Base-by-base conservation (phyloP, 441 rosid genomes). In the Capsella rubella region DNA sequence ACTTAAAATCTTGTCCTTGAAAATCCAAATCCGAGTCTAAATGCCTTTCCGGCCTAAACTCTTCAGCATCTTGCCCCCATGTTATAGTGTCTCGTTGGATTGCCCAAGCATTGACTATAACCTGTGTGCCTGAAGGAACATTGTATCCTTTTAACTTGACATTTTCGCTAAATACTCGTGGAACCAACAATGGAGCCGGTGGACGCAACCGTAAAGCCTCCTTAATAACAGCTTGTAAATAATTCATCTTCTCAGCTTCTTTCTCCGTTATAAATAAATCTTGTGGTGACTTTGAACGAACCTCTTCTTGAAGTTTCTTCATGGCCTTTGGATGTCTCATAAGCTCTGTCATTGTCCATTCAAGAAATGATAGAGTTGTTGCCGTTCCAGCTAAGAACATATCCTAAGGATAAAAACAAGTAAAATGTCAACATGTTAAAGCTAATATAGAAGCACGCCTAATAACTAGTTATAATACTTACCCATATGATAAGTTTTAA, bases 401-500 rank as follows among this genome's bases (percentile, higher is more conserved):
- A 40, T 68, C 64, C 73, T 68, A 10, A 29, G 21, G 14, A 2
- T 5, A 2, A 9, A 5, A 51, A 6, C 13, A 21, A 10, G n/a
- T 6, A 52, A 27, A 52, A 3, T 1, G 9, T 27, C 4, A 52
- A 12, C 16, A 18, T 18, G 21, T 18, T 18, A 18, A 18, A 18
- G 21, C 21, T 18, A 18, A 18, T 18, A 50, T 21, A 40, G 1
- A 40, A 4, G n/a, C n/a, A 40, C 12, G 13, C 4, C 14, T 39
- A 39, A 39, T 46, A 46, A 8, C 52, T 47, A 49, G 54, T 49
- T 1, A 18, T 49, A 8, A 21, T 21, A 21, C 57, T 49, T 82
- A 84, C 86, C 88, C 75, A 37, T n/a, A 84, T 69, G n/a, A 82
- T 3, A 47, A 78, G 82, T 63, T 82, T 83, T 4, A 85, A 31